Base-by-base conservation (phyloP, 352 stramenopile genomes). In the Phytophthora agathidicida region DNA sequence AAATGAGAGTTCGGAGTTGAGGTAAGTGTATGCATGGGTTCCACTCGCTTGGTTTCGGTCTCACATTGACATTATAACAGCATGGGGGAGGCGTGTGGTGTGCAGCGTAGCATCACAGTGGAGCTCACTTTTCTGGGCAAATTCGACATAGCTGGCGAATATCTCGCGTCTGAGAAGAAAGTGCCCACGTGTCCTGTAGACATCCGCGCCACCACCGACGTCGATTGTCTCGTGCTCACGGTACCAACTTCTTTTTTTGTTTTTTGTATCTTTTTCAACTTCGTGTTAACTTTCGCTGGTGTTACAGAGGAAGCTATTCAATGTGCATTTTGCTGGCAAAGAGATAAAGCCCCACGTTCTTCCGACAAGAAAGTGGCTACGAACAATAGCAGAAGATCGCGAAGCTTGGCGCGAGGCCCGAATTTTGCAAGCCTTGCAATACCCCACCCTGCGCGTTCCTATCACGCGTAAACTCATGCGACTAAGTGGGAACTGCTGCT, bases 381-480 rank as follows among this genome's bases (percentile, higher is more conserved):
- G 79, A 0, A 20, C 28, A 22, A 86, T 93, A 35, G 73, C 72
- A 4, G 68, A 75, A 37, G 69, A 77, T 26, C 80, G 86, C 3
- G 80, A 90, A 20, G 78, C 62, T 20, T 93, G 86, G 83, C 74
- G 83, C 11, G 81, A 95, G 52, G 91, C 83, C 1, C 81, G 86
- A 17, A 68, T 94, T 24, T 65, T 85, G 27, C 83, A 93, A 46
- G 83, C 83, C 7, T 61, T 89, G 41, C 44, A 73, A 35, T 91
- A 93, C 42, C 81, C 86, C 19, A 77, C 82, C 35, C 49, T 91
- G 38, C 80, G 78, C 22, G 76, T 92, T 16, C 80, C 83, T 11
- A 89, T 92, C 58, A 93, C 83, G 20, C 74, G 82, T 37, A 93
- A 92, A 56, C 82, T 93, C 60, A 93, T 94, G 86, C 80, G 86